Base-by-base conservation (phyloP, 2,329 filamentous ascomycete genomes). In the Cladophialophora exuberans region DNA sequence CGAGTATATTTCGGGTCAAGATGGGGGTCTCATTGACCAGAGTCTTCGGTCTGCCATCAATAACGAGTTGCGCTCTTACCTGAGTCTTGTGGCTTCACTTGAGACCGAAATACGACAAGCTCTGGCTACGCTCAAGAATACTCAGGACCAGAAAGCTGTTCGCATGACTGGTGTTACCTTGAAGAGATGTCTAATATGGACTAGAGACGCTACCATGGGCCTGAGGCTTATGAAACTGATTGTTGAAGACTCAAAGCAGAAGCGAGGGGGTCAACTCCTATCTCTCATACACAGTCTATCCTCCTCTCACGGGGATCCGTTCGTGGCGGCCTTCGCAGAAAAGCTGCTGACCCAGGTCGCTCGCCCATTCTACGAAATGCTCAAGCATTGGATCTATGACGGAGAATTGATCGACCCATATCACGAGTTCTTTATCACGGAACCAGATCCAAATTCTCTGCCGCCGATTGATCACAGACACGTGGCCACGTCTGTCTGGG, bases 341-440 rank as follows among this genome's bases (percentile, higher is more conserved):
- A 85, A 93, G 20, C 79, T 99, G 23, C 80, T 99, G 4, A 81
- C 82, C 4, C 89, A 93, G 66, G 89, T 99, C 50, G 97, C 94
- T 1, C 82, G 89, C 13, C 95, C 95, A 0, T 99, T 99, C 69
- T 99, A 99, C 70, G 90, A 95, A 66, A 97, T 99, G 77, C 79
- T 99, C 50, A 85, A 91, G 51, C 88, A 90, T 65, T 99, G 94
- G 94, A 96, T 99, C 46, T 99, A 99, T 68, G 93, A 99, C 66
- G 94, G 94, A 57, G 95, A 99, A 76, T 81, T 99, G 11, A 91
- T 90, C n/a, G 94, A 99, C 71, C 94, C 95, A 0, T 97, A 92
- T 66, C 81, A 85, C 52, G 94, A 99, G 67, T 99, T 99, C 73
- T 97, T 99, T 66, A 92, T 99, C 17, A 85, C 85, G 17, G 90